Evolutionary conservation across 495 filamentous ascomycete species (phyloP), one percentile per base, ranked within the genome.

Genomic region (Penicillium nucicola): DNA sequence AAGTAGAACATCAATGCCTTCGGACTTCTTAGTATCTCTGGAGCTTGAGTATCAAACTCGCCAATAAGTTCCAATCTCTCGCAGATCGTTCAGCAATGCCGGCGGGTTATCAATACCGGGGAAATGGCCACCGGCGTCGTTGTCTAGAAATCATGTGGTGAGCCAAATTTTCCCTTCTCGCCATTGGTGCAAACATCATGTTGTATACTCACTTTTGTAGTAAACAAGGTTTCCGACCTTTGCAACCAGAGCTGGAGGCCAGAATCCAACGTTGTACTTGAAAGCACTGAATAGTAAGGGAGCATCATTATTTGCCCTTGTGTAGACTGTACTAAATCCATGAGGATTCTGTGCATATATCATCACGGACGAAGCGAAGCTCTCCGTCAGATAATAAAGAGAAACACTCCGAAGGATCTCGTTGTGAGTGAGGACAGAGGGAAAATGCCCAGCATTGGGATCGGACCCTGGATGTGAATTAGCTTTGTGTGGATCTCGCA

Each of bases 391-490:
- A n/a, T 42, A 50, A 28, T 50, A 50, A 15, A 50, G 47, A 23
- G 47, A 50, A 7, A 50, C 47, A 23, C 47, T 42, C 28, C 47
- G 47, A 17, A 50, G 47, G 28, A 50, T 50, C 19, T 50, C 47
- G 19, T 50, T 50, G 28, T 41, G 32, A 14, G n/a, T 50, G 2
- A 50, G 38, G n/a, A 50, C 37, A 2, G 47, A 50, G 7, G 47
- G 47, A 3, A 28, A 14, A 22, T 50, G 38, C 14, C 47, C 47
- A 23, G 47, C 47, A 35, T 50, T 43, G n/a, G 25, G 47, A 4
- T 42, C 39, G 40, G 23, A 35, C 33, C 33, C 33, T 35, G 33
- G 33, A 13, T 35, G 33, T 35, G 33, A 13, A 14, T 35, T 4
- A 35, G 33, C 11, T 35, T 35, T 3, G 11, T 3, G 33, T 35